These are phyloP conservation scores for Floccularia luteovirens DNA, from an alignment of 768 basidiomycete species.

Conservation along the genomic window DNA sequence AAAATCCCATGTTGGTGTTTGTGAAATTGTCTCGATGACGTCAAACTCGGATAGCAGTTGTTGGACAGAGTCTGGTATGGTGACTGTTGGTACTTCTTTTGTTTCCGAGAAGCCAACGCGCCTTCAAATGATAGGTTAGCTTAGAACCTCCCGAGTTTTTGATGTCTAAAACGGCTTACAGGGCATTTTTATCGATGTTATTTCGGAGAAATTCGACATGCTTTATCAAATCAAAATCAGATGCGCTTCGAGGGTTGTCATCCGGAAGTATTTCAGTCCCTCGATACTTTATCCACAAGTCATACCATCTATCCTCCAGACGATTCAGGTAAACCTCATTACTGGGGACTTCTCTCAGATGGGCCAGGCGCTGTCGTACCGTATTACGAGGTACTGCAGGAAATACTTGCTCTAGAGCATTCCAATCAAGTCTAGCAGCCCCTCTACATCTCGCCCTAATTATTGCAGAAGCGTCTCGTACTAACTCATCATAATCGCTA, in stretches of 20 bases:
- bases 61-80: slow-evolving; percentile 35
- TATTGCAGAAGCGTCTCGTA: slow-evolving; percentile 77
- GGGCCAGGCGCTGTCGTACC: slow-evolving; percentile 59
- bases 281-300: slow-evolving; percentile 66
- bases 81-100: slow-evolving; percentile 20
- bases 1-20: slow-evolving; percentile 56
- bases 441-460: slow-evolving; percentile 71
- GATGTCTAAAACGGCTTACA: slow-evolving; percentile 47
- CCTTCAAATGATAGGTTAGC: slow-evolving; percentile 21
- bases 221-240: slow-evolving; percentile 73
- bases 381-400: slow-evolving; percentile 67
- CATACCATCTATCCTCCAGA: slow-evolving; percentile 77
- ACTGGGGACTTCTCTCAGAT: slow-evolving; percentile 53
- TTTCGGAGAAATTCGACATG: slow-evolving; percentile 77
- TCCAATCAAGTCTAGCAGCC: slow-evolving; percentile 56
- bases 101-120: slow-evolving; percentile 56
- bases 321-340: slow-evolving; percentile 71
- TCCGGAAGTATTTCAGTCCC: slow-evolving; percentile 67
- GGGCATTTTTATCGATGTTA: slow-evolving; percentile 76
- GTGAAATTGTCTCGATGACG: slow-evolving; percentile 34
- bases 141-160: not conserved
- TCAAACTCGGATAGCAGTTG: slow-evolving; percentile 40
- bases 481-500: slow-evolving; percentile 81
- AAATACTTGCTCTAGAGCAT: slow-evolving; percentile 72
- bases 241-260: slow-evolving; percentile 54